Evolutionary conservation across 2,329 filamentous ascomycete species (phyloP), one percentile per base, ranked within the genome.

Genomic region (Hirsutella minnesotensis): DNA sequence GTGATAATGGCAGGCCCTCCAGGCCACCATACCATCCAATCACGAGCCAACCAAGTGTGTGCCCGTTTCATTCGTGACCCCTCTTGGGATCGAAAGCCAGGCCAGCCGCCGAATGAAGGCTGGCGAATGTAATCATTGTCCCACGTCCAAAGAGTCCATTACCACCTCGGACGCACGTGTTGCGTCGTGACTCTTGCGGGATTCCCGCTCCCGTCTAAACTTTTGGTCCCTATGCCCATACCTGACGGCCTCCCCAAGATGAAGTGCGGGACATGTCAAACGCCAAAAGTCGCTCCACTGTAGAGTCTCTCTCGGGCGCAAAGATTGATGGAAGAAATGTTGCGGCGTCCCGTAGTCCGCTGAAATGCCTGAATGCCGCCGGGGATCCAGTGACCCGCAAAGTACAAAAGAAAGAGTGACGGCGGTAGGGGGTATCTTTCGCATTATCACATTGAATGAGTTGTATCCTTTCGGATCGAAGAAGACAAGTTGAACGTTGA

Each of bases 401-500:
- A 33, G 27, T 44, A 53, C 50, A 29, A 36, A 34, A 30, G 37
- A 47, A 53, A 52, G 52, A 53, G 46, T 50, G 47, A 51, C 53
- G 47, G 35, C 34, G 51, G 53, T 55, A 42, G 30, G 47, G 53
- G 53, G 54, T 57, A 57, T 57, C 54, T 53, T 46, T 42, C 33
- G 27, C 36, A 45, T 13, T 39, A 46, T 40, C 41, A 44, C 34
- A 43, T 18, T 45, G 46, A 44, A 40, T 43, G 46, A 44, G 43
- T n/a, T 18, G 16, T 30, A 29, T 41, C 19, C 16, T 39, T 35
- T 61, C 53, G 16, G 18, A 35, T 43, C 18, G n/a, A 27, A 18
- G 2, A 19, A 16, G 41, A 34, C 20, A 30, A 33, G 24, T 33
- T 19, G 33, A n/a, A 12, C 20, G 27, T 43, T 27, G 31, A 43